phyloP scores from a whole-genome alignment of 768 basidiomycete species.

The Saitozyma sp. region DNA sequence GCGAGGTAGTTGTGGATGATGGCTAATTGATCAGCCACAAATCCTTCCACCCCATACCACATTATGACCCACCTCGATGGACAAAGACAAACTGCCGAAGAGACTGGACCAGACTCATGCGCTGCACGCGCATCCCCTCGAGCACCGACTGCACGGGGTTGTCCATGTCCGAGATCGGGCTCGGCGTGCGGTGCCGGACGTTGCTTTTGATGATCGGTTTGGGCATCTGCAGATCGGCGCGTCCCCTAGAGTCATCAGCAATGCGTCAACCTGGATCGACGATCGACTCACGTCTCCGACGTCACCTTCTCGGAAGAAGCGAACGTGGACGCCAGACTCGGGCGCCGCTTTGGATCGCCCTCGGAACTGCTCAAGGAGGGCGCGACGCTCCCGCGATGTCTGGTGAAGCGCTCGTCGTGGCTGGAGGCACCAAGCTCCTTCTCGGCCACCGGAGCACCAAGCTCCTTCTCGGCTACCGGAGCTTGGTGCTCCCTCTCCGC shows the following conservation, averaged over 20 bases:
- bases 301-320: conserved; percentile 35
- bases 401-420: conserved; percentile 8
- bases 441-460: not conserved
- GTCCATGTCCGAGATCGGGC: conserved; percentile 62
- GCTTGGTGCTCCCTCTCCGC: no score
- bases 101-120: conserved; percentile 96
- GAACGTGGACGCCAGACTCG: conserved; percentile 25
- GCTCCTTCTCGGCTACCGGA: no score
- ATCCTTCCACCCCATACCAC: not conserved
- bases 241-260: conserved; percentile 15
- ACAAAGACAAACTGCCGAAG: conserved; percentile 92
- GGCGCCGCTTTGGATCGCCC: conserved; percentile 10
- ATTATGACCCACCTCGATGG: conserved; percentile 61
- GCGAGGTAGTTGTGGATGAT: conserved; percentile 45
- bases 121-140: conserved; percentile 91
- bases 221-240: conserved; percentile 53
- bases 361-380: not conserved
- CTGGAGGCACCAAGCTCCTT: not conserved
- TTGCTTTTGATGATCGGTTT: conserved; percentile 53
- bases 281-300: conserved; percentile 18
- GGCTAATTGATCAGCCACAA: conserved; percentile 17
- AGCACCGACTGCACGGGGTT: conserved; percentile 80
- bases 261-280: not conserved
- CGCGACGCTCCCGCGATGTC: conserved; percentile 7
- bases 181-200: conserved; percentile 51